These are phyloP conservation scores for Starmerella tilneyi DNA, from an alignment of 805 yeast species.

Conservation along the genomic window DNA sequence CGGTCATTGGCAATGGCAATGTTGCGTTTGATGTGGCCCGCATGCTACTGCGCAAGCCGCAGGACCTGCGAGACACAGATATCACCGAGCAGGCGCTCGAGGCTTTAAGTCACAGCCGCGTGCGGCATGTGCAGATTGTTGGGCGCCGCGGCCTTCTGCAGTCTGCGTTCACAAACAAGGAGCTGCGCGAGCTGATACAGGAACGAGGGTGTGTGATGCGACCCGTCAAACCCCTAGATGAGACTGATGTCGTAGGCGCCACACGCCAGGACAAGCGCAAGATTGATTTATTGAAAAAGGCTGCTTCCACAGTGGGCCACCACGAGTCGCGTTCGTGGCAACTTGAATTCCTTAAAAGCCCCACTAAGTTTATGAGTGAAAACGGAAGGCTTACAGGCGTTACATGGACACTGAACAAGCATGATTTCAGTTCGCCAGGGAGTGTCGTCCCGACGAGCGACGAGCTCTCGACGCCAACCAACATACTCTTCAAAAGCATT, in stretches of 20 bases:
- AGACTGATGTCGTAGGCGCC: background rate
- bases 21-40: conserved; percentile 90
- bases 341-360: conserved; percentile 59
- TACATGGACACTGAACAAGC: conserved; percentile 40
- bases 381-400: conserved; percentile 39
- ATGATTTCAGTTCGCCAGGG: conserved; percentile 30
- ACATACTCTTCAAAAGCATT: conserved; percentile 65
- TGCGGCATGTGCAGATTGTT: conserved; percentile 58
- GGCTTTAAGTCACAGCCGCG: conserved; percentile 41
- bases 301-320: background rate
- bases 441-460: conserved; percentile 35
- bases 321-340: conserved; percentile 43
- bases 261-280: conserved; percentile 23
- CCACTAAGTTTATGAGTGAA: conserved; percentile 39
- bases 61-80: conserved; percentile 61
- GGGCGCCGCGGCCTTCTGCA: conserved; percentile 81
- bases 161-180: conserved; percentile 86
- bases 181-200: conserved; percentile 65
- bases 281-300: conserved; percentile 16
- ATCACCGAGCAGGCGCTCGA: conserved; percentile 52
- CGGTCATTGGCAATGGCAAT: conserved; percentile 92
- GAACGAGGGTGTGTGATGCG: conserved; percentile 21
- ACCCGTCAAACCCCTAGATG: conserved; percentile 15
- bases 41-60: conserved; percentile 50
- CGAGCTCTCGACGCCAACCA: conserved; percentile 35